Base-by-base conservation (phyloP, 441 rosid genomes). In the Pelargonium myrrhifolium region DNA sequence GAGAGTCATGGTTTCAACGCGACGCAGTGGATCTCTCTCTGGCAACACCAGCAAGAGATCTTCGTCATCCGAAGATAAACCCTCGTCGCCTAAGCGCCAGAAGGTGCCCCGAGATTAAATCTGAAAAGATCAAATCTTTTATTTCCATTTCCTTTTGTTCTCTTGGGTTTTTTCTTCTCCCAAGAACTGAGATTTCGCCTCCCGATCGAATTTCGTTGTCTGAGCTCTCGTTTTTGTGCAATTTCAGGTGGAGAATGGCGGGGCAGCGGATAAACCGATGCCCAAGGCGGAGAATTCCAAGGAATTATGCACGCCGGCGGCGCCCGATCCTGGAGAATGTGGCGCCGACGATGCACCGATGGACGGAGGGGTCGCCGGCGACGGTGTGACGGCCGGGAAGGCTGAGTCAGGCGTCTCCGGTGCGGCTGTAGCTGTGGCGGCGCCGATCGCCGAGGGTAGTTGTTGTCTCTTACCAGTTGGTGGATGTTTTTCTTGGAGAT, bases 1-100 rank as follows among this genome's bases (percentile, higher is more conserved):
- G 83, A 75, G 77, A 85, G 80, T 74, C 85, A 89, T 89, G 95
- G 95, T 87, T 78, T 87, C 90, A 43, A 87, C 95, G 71, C 84
- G 92, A 70, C 82, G 95, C 71, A 87, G 89, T 84, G 95, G 92
- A 87, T 84, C 95, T 87, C 79, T 85, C 74, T 75, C 92, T 20
- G 85, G 86, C 65, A 85, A 79, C 71, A 84, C 68, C 68, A 80
- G 72, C 78, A 88, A 88, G 80, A 80, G 87, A 85, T 85, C 92
- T 71, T 85, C 87, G 45, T 88, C 94, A 63, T 77, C 87, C 4
- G 95, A 85, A 63, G 95, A 85, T 31, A 86, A 84, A 72, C 83
- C 89, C 59, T 79, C 89, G 49, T 88, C 95, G 3, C 90, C 95
- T 1, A 89, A 87, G 73, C 90, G 89, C 49, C 90, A 73, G 62